phyloP scores from a whole-genome alignment of 768 basidiomycete genomes.

The Neoboletus brunneissimus region DNA sequence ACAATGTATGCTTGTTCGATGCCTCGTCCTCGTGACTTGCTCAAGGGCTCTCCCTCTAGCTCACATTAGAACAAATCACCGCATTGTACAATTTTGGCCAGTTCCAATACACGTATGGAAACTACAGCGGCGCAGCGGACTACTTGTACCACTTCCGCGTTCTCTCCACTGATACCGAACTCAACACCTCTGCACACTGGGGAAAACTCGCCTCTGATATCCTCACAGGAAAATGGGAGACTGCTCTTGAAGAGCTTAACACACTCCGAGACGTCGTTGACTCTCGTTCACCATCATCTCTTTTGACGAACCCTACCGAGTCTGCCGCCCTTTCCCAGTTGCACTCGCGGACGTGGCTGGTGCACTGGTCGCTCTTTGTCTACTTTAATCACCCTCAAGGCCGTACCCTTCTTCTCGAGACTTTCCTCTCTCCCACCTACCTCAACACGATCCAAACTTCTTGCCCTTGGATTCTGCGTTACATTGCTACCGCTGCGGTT shows the following conservation, averaged over 20 bases:
- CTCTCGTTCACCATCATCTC: conserved; percentile 57
- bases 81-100: conserved; percentile 97
- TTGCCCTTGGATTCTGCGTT: conserved; percentile 91
- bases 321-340: conserved; percentile 82
- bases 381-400: conserved; percentile 97
- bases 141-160: conserved; percentile 99
- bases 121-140: conserved; percentile 94
- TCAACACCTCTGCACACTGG: conserved; percentile 97
- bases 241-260: conserved; percentile 93
- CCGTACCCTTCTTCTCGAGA: conserved; percentile 88
- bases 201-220: conserved; percentile 98
- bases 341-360: conserved; percentile 93
- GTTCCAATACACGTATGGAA: conserved; percentile 98
- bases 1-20: conserved; percentile 56
- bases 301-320: conserved; percentile 44
- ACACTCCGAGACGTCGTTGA: conserved; percentile 92
- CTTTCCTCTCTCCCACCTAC: conserved; percentile 94
- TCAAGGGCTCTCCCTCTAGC: conserved; percentile 42
- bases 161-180: conserved; percentile 88
- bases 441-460: conserved; percentile 98
- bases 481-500: conserved; percentile 90
- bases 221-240: conserved; percentile 91
- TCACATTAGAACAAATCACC: conserved; percentile 92
- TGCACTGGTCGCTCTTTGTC: conserved; percentile 97
- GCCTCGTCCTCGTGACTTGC: conserved; percentile 1